Evolutionary conservation across 305 asterid genomes (phyloP), one percentile per base, ranked within the genome.

Genomic region (Withania somnifera): DNA sequence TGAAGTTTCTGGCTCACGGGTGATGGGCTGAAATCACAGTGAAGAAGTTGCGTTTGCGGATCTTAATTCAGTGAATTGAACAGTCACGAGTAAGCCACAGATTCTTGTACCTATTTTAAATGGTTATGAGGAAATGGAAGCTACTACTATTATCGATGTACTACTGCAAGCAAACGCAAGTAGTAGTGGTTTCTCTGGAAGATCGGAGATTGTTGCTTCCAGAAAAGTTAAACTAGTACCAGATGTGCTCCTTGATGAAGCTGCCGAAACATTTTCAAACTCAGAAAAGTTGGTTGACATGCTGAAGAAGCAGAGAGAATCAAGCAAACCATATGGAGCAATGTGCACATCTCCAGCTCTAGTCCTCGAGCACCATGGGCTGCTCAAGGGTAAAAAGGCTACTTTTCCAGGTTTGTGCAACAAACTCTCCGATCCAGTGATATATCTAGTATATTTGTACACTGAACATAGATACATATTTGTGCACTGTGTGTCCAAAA

Each of bases 81-180:
- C 89, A n/a, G 82, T 75, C 83, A 88, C 81, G 60, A 82, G 84
- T 88, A 61, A 90, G 78, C 98, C 99, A 28, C 86, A 96, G 99
- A 91, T 96, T 87, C 99, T 96, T 87, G 99, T 96, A 51, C 99
- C 99, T 68, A 90, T 96, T 87, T 98, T 98, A 32, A 87, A 94
- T 87, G 99, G 99, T 69, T 88, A 91, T 11, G 99, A 96, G 87
- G 99, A 96, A 89, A 94, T 96, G 98, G 99, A 96, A 89, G 97
- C 99, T 81, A 90, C 91, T 81, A 90, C 89, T 61, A 94, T 96
- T 80, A 91, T 94, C 2, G 99, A 96, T 81, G 93, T 94, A 64
- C 98, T 96, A 60, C 93, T 97, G 79, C 90, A 97, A 80, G 98
- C 98, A 86, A 92, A 93, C 80, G 97, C 98, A 93, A 52, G 98